phyloP scores from a whole-genome alignment of 768 basidiomycete genomes.

The Tylopilus vinaceipallidus region DNA sequence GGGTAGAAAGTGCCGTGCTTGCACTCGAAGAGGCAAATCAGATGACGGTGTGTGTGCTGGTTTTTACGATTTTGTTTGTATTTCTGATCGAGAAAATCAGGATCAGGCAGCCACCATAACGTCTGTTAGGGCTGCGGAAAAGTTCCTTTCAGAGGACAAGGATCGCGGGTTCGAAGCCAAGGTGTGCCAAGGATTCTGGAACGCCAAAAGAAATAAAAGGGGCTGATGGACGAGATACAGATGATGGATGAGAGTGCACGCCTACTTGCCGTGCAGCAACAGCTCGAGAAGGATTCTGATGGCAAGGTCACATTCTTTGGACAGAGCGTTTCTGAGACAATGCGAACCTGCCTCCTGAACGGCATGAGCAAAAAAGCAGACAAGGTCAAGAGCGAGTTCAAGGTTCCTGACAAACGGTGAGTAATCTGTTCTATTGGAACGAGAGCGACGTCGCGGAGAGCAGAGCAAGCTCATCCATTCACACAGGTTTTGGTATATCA shows the following conservation, averaged over 20 bases:
- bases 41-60: conserved; percentile 50
- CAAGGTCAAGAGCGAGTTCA: conserved; percentile 85
- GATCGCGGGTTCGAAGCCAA: conserved; percentile 89
- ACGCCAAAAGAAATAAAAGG: rapidly evolving
- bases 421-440: conserved; percentile 11
- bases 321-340: conserved; percentile 82
- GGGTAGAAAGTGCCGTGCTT: conserved; percentile 90
- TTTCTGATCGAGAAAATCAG: conserved; percentile 38
- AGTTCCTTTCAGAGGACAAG: conserved; percentile 94
- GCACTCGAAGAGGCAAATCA: conserved; percentile 77
- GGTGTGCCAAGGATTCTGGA: conserved; percentile 39
- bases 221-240: conserved; percentile 39
- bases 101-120: conserved; percentile 69
- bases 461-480: background rate
- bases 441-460: background rate
- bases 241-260: conserved; percentile 87
- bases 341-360: conserved; percentile 72
- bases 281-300: conserved; percentile 82
- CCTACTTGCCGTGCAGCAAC: conserved; percentile 78
- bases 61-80: background rate
- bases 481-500: conserved; percentile 88
- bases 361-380: conserved; percentile 87
- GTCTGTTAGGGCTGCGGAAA: conserved; percentile 79
- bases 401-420: conserved; percentile 92
- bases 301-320: conserved; percentile 81